phyloP scores from a whole-genome alignment of 768 basidiomycete genomes.

The Botryobasidium botryosum region DNA sequence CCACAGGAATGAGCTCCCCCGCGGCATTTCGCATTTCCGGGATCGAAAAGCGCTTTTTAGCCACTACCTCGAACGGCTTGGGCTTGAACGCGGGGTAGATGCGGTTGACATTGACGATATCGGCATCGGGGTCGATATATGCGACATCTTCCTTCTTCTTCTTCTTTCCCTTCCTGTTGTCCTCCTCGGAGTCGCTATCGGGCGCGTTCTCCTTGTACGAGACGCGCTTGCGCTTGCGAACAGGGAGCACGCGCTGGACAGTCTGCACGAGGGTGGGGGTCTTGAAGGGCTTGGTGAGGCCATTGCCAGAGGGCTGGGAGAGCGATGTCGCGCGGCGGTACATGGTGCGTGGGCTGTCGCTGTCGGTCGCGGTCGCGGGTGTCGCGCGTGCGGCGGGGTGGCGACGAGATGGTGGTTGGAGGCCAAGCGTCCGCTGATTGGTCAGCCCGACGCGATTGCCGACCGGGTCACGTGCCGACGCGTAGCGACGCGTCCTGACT shows the following conservation, averaged over 20 bases:
- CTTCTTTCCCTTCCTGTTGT: conserved; percentile 38
- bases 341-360: too few relatives aligned
- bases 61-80: conserved; percentile 50
- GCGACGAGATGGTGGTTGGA: too few relatives aligned
- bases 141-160: conserved; percentile 45
- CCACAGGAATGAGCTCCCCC: conserved; percentile 39
- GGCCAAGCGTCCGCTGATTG: too few relatives aligned
- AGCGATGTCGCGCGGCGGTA: too few relatives aligned
- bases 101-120: conserved; percentile 34
- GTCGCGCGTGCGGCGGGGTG: too few relatives aligned
- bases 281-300: conserved; percentile 52
- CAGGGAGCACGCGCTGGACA: conserved; percentile 40
- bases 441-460: too few relatives aligned
- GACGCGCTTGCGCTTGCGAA: conserved; percentile 73
- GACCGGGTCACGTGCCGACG: too few relatives aligned
- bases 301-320: too few relatives aligned
- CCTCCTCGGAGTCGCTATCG: conserved; percentile 34
- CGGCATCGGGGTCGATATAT: conserved; percentile 40
- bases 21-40: conserved; percentile 62
- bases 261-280: conserved; percentile 35
- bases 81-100: conserved; percentile 67
- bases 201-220: conserved; percentile 56
- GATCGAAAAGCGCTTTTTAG: conserved; percentile 53
- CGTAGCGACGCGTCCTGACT: too few relatives aligned
- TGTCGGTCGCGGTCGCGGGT: too few relatives aligned